A percentile compares a stretch with the other conserved stretches of the same genome.
Evolutionary conservation across 257 asterid species (phyloP).

Genomic region (Euphrasia confusa): DNA sequence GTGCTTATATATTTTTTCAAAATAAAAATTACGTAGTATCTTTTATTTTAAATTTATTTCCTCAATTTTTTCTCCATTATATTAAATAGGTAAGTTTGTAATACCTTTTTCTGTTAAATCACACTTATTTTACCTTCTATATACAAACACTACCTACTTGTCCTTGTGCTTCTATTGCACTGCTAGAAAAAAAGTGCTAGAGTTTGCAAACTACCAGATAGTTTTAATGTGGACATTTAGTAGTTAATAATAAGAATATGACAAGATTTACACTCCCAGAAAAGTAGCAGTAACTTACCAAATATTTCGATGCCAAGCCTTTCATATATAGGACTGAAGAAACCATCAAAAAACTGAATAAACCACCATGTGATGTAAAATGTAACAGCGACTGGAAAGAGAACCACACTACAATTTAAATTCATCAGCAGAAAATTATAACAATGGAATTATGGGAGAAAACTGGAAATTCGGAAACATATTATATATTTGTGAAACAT

Average conservation of each 20-base stretch:
- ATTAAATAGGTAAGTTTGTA: too few species aligned
- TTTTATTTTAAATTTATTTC: too few species aligned
- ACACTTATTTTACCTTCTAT: too few species aligned
- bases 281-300: slow-evolving; percentile 44
- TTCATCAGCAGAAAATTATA: slow-evolving; percentile 15
- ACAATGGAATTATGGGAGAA: background rate
- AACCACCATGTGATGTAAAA: slow-evolving; percentile 96
- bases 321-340: slow-evolving; percentile 96
- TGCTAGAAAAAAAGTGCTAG: too few species aligned
- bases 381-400: slow-evolving; percentile 96
- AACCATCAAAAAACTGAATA: slow-evolving; percentile 92
- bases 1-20: too few species aligned
- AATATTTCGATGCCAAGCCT: slow-evolving; percentile 82
- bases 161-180: too few species aligned
- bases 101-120: background rate
- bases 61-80: too few species aligned
- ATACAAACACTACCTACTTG: too few species aligned
- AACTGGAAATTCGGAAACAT: background rate
- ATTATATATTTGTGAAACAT: slow-evolving; percentile 8
- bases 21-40: too few species aligned
- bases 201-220: slow-evolving; percentile 1
- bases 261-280: too few species aligned
- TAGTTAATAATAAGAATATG: too few species aligned
- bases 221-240: too few species aligned
- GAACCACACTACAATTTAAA: slow-evolving; percentile 64